Base-by-base conservation (phyloP, 2,329 filamentous ascomycete genomes). In the Blumeria hordei region DNA sequence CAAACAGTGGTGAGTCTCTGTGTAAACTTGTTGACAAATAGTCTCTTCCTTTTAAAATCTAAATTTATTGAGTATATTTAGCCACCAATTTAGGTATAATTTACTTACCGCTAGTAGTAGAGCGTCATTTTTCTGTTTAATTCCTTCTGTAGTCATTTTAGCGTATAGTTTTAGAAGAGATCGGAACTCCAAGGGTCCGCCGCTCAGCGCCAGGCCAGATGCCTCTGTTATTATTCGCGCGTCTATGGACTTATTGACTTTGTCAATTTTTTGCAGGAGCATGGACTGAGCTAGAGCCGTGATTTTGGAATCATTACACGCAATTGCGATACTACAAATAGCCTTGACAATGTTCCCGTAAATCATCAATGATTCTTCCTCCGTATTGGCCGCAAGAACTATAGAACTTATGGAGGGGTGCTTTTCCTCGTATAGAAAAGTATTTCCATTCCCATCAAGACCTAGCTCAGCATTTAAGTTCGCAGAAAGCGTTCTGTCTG, bases 331-430 rank as follows among this genome's bases (percentile, higher is more conserved):
- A n/a, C 81, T 81, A 56, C 93, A 90, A 58, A 98, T 90, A 0
- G 90, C 87, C 64, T 93, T 82, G n/a, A 96, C 80, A n/a, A 96
- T 83, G 59, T 90, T 93, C 37, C 80, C 78, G 64, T 93, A 88
- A 0, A 88, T 81, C 34, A 79, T 70, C 4, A 80, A 78, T 1
- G 79, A 81, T 59, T 94, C 88, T 62, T 93, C 86, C 50, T 92
- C 84, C 18, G 80, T 81, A 58, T 75, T 78, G 39, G 83, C 72
- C 32, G 81, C 75, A 32, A 98, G 69, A 1, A 90, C 94, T 55
- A 94, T 84, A 41, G 83, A 76, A 65, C 86, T 93, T 36, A 81
- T 85, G 2, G 76, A 78, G 56, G 80, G 74, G 58, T 79, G 74
- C 51, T 74, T 71, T 54, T 72, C 71, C 35, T 68, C 67, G 56